Percentiles rank a stretch among this genome's conserved stretches.
Evolutionary conservation across 73 alveolate species (phyloP).

Genomic region (Tetrahymena thermophila): DNA sequence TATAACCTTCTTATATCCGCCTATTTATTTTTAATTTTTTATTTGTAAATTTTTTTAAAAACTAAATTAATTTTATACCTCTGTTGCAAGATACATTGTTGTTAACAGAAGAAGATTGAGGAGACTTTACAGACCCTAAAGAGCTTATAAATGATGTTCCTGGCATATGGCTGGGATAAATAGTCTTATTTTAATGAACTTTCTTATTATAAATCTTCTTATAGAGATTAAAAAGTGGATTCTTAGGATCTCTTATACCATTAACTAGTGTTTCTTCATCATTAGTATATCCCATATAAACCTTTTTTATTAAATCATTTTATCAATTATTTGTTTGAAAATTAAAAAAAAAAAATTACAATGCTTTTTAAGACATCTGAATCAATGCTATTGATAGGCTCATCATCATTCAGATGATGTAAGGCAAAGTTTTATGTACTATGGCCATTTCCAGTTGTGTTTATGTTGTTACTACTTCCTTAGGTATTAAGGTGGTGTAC

Average conservation of each 20-base stretch:
- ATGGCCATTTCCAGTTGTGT: background rate
- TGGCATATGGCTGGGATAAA: background rate
- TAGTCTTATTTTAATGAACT: background rate
- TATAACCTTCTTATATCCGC: background rate
- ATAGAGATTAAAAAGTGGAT: background rate
- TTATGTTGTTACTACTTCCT: background rate
- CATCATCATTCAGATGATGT: background rate
- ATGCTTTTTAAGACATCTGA: background rate
- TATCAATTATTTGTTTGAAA: background rate
- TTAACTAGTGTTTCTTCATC: background rate
- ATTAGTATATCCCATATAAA: background rate
- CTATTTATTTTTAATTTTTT: background rate
- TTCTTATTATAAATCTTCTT: background rate
- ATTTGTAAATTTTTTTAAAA: background rate
- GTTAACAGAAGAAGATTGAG: background rate
- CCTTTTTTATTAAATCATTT: background rate
- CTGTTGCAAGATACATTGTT: background rate
- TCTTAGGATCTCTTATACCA: background rate
- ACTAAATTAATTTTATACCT: background rate
- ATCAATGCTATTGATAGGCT: background rate
- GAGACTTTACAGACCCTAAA: background rate
- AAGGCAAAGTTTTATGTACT: background rate
- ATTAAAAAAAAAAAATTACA: background rate
- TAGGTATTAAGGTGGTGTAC: background rate
- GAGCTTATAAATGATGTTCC: background rate